Percentiles rank a stretch among this genome's conserved stretches.
phyloP scores from a whole-genome alignment of 176 grass and related monocot species.

The Lolium multiflorum region DNA sequence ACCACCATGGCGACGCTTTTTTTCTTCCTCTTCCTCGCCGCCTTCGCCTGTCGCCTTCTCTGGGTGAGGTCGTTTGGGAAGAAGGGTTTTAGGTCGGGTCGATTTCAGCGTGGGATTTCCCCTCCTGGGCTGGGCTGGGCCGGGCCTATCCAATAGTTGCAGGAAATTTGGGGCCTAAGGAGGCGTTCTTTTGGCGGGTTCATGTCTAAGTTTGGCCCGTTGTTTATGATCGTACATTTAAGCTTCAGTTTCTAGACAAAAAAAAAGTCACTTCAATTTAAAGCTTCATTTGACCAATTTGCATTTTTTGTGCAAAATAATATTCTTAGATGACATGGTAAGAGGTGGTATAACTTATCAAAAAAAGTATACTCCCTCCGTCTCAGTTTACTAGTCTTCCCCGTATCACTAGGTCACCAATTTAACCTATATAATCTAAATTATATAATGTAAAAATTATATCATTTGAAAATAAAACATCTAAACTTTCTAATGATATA shows the following conservation, averaged over 20 bases:
- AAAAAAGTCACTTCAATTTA: neutral
- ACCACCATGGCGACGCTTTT: neutral
- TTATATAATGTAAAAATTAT: too few species aligned
- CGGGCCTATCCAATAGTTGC: neutral
- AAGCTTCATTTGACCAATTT: neutral
- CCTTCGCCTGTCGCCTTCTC: neutral
- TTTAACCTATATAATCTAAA: too few species aligned
- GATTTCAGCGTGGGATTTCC: too few species aligned
- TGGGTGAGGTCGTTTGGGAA: neutral
- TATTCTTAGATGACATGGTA: neutral
- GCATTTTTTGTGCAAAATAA: neutral
- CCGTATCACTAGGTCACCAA: too few species aligned
- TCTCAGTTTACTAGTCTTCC: too few species aligned
- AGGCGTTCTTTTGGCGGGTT: neutral
- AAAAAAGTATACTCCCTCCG: neutral
- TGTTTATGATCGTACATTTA: neutral
- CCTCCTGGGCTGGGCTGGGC: neutral
- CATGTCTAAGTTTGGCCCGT: neutral
- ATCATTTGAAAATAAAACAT: too few species aligned
- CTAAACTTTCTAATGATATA: too few species aligned
- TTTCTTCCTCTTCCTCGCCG: neutral
- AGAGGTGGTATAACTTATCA: neutral
- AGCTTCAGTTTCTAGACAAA: neutral
- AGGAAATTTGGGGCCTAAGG: neutral
- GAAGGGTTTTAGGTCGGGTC: constrained; percentile 18